Evolutionary conservation across 2,329 filamentous ascomycete species (phyloP).

Genomic region (Monosporascus sp.): DNA sequence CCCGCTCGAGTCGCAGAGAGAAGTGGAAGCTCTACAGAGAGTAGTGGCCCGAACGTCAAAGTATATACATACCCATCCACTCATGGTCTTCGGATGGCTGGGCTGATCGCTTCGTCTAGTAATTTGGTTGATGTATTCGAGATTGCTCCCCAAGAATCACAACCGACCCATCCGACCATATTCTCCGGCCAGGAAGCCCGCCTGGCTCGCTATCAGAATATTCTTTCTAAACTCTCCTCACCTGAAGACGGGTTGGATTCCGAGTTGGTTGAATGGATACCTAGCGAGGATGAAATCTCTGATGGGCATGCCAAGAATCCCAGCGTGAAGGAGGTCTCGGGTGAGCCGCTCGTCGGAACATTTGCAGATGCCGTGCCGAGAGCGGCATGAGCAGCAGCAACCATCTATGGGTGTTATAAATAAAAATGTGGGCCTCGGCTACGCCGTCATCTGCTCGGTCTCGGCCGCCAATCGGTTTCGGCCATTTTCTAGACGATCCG

Average conservation of each 20-base stretch:
- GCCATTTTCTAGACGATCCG: background rate
- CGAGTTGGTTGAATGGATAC: conserved; percentile 46
- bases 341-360: conserved; percentile 50
- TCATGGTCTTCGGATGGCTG: background rate
- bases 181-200: conserved; percentile 49
- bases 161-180: conserved; percentile 23
- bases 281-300: conserved; percentile 43
- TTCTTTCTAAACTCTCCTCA: conserved; percentile 55
- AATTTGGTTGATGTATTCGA: conserved; percentile 66
- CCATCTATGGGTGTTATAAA: background rate
- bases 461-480: background rate
- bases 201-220: conserved; percentile 54
- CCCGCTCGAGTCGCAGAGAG: conserved; percentile 56
- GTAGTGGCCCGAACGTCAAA: conserved; percentile 61
- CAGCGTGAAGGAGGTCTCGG: conserved; percentile 33
- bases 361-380: conserved; percentile 55
- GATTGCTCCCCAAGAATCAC: conserved; percentile 48
- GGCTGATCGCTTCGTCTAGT: conserved; percentile 33
- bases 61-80: conserved; percentile 33
- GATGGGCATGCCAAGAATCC: conserved; percentile 37
- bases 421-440: conserved; percentile 1
- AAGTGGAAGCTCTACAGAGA: conserved; percentile 59
- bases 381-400: conserved; percentile 33
- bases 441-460: background rate
- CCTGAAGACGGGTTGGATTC: conserved; percentile 34